Evolutionary conservation across 139 green algal genomes (phyloP).

Genomic region (Volvox africanus): DNA sequence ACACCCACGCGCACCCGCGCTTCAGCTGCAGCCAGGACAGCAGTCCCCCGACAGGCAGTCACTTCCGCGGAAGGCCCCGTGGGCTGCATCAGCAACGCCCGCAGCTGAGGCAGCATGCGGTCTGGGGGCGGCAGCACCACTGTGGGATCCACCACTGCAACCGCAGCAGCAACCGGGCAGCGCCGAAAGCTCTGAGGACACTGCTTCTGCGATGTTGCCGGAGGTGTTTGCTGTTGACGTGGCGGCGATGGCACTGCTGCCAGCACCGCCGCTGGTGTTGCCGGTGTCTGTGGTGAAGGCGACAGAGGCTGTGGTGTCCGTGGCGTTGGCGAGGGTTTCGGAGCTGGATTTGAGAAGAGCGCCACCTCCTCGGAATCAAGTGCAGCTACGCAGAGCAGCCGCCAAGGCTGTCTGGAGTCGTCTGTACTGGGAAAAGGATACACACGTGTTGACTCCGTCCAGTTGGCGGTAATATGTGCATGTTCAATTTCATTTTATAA

Average conservation of each 20-base stretch:
- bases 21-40: background rate
- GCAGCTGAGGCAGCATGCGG: background rate
- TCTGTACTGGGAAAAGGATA: background rate
- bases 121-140: background rate
- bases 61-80: background rate
- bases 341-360: background rate
- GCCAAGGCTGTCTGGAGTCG: background rate
- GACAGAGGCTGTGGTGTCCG: no score
- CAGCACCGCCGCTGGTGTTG: background rate
- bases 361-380: background rate
- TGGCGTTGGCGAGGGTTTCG: no score
- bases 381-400: slow-evolving; percentile 9
- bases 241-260: no score
- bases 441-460: no score
- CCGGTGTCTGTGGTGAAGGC: background rate
- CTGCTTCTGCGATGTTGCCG: background rate
- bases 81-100: background rate
- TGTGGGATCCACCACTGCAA: slow-evolving; percentile 2
- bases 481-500: no score
- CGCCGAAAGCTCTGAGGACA: background rate
- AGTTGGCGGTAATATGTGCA: no score
- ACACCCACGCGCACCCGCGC: background rate
- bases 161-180: no score
- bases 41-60: background rate
- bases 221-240: background rate